phyloP scores from a whole-genome alignment of 768 basidiomycete species.

The Megacollybia marginata region DNA sequence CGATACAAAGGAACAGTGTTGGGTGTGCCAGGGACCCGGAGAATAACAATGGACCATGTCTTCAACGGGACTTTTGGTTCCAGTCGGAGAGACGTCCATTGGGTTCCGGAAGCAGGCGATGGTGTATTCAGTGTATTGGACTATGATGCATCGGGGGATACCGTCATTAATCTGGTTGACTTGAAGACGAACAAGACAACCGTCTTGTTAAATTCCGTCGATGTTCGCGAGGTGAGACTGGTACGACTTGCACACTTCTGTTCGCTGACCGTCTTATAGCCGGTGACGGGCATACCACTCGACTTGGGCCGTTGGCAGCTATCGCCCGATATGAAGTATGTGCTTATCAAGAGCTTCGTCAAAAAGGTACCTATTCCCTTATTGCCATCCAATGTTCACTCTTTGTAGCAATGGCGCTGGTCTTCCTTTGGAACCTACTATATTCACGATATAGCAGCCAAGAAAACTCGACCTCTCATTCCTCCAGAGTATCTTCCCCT shows the following conservation, averaged over 20 bases:
- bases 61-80: slow-evolving; percentile 85
- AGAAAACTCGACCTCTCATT: slow-evolving; percentile 63
- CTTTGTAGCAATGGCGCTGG: slow-evolving; percentile 82
- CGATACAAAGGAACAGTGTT: slow-evolving; percentile 56
- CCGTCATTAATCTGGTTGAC: slow-evolving; percentile 66
- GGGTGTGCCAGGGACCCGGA: slow-evolving; percentile 46
- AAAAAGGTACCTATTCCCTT: slow-evolving; percentile 45
- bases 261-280: slow-evolving; percentile 3
- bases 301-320: slow-evolving; percentile 63
- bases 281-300: not conserved
- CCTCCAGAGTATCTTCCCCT: slow-evolving; percentile 58
- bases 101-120: slow-evolving; percentile 96
- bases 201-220: slow-evolving; percentile 46
- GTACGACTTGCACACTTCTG: not conserved
- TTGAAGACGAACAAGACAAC: slow-evolving; percentile 67
- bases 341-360: slow-evolving; percentile 72
- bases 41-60: slow-evolving; percentile 81
- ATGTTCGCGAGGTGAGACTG: slow-evolving; percentile 57
- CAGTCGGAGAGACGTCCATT: slow-evolving; percentile 45
- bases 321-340: slow-evolving; percentile 86
- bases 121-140: slow-evolving; percentile 75
- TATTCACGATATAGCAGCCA: slow-evolving; percentile 70
- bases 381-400: not conserved
- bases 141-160: slow-evolving; percentile 24
- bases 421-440: slow-evolving; percentile 91